phyloP scores from a whole-genome alignment of 768 basidiomycete genomes.

The Gloeophyllum trabeum region DNA sequence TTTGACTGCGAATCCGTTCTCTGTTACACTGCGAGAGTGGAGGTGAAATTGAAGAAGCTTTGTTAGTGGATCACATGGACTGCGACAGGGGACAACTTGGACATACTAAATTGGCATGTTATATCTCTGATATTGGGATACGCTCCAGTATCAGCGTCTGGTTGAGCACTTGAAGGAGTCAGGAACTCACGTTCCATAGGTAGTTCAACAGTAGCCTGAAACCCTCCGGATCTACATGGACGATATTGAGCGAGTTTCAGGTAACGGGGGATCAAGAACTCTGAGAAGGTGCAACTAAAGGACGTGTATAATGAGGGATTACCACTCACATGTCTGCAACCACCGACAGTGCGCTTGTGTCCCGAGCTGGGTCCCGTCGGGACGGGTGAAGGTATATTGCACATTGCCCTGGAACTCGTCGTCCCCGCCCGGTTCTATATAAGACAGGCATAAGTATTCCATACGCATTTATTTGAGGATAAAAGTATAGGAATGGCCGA shows the following conservation, averaged over 20 bases:
- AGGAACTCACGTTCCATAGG: slow-evolving; percentile 53
- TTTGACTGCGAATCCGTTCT: slow-evolving; percentile 66
- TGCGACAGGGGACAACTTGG: neutral
- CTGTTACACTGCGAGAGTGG: slow-evolving; percentile 42
- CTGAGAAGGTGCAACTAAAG: no score
- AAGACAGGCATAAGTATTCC: neutral
- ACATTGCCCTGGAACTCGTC: slow-evolving; percentile 55
- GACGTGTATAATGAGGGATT: neutral
- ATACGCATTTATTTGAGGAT: no score
- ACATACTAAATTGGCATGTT: slow-evolving; percentile 43
- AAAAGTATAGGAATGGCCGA: no score
- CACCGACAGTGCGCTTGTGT: slow-evolving; percentile 55
- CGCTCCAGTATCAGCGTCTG: no score
- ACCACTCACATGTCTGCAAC: slow-evolving; percentile 53
- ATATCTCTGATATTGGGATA: slow-evolving; percentile 32
- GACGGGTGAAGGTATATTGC: slow-evolving; percentile 49
- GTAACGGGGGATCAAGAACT: no score
- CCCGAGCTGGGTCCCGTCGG: slow-evolving; percentile 54
- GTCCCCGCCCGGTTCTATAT: slow-evolving; percentile 41
- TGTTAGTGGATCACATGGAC: neutral
- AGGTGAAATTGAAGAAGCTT: no score
- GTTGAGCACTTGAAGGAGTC: no score
- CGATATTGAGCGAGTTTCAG: no score
- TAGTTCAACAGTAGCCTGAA: slow-evolving; percentile 58
- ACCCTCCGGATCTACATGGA: slow-evolving; percentile 47